Percentiles rank a stretch among this genome's conserved stretches.
Conservation (phyloP, 192 early-diverging fungal species). For the Entrophospora sp. region DNA sequence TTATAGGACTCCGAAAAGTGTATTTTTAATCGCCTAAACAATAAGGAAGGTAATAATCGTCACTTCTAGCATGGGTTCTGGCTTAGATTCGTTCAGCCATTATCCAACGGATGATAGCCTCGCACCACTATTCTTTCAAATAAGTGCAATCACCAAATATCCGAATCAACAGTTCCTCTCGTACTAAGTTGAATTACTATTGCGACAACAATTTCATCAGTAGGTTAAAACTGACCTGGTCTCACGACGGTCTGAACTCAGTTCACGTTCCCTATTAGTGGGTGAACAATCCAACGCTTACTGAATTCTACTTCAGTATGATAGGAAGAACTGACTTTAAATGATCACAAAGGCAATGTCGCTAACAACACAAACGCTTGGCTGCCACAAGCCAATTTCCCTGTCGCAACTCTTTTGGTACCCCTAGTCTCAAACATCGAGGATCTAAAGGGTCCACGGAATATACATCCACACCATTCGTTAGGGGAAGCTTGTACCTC, state of each 20-base stretch:
- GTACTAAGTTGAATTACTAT: too few species aligned
- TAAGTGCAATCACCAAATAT: conserved; percentile 50
- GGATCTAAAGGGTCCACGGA: conserved; percentile 38
- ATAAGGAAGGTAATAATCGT: background rate
- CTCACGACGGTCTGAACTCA: conserved; percentile 93
- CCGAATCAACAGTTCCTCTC: conserved; percentile 55
- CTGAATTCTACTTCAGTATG: conserved; percentile 78
- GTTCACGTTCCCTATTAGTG: conserved; percentile 87
- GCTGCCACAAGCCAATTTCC: conserved; percentile 69
- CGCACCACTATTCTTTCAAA: conserved; percentile 4
- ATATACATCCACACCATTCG: conserved; percentile 10
- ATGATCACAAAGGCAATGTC: conserved; percentile 84
- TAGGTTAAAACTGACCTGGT: conserved; percentile 95
- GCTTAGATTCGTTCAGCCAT: conserved; percentile 10
- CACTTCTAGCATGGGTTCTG: conserved; percentile 4
- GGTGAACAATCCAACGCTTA: conserved; percentile 85
- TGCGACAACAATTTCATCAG: conserved; percentile 77
- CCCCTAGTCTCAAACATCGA: conserved; percentile 60
- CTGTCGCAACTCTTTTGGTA: conserved; percentile 80
- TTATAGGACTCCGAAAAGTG: background rate
- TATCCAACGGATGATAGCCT: conserved; percentile 12
- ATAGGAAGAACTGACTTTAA: conserved; percentile 82
- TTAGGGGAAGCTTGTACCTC: conserved; percentile 61
- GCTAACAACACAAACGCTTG: conserved; percentile 76
- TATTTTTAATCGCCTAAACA: too few species aligned